These are phyloP conservation scores for Rehmannia glutinosa DNA, from an alignment of 257 asterid genomes.

Conservation along the genomic window DNA sequence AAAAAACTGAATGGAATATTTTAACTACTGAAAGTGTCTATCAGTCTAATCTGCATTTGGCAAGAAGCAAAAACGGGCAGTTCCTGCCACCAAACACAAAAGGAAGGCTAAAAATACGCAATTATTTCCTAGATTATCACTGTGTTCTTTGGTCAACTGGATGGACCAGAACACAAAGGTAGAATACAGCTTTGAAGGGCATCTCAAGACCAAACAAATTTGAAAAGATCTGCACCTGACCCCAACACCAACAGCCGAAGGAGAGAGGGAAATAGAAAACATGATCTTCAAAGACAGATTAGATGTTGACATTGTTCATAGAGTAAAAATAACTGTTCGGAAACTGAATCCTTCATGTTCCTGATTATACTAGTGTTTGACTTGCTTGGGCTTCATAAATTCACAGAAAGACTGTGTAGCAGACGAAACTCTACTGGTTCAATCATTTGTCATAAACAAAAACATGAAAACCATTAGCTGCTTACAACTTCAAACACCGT, in stretches of 20 bases:
- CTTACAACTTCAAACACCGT: constrained; percentile 93
- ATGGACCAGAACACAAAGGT: not conserved
- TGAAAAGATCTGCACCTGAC: not conserved
- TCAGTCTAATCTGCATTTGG: not conserved
- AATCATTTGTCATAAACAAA: constrained; percentile 6
- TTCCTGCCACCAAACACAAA: not conserved
- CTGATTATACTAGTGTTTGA: not conserved
- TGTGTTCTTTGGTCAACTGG: not conserved
- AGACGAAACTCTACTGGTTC: not conserved
- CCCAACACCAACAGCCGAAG: not conserved
- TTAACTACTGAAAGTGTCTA: not conserved
- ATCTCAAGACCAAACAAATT: not conserved
- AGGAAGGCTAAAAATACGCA: not conserved
- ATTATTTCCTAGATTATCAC: not conserved
- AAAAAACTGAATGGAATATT: not conserved
- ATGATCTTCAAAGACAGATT: not conserved
- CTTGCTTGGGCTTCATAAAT: not conserved
- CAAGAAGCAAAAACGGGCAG: not conserved
- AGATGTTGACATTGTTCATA: not conserved
- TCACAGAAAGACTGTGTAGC: constrained; percentile 15
- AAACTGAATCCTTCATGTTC: constrained; percentile 2
- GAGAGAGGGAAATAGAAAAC: not conserved
- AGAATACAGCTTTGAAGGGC: not conserved
- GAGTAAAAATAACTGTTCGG: not conserved
- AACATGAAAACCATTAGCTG: constrained; percentile 22